Conservation (phyloP, 768 basidiomycete species). For the Glaciozyma martinii region DNA sequence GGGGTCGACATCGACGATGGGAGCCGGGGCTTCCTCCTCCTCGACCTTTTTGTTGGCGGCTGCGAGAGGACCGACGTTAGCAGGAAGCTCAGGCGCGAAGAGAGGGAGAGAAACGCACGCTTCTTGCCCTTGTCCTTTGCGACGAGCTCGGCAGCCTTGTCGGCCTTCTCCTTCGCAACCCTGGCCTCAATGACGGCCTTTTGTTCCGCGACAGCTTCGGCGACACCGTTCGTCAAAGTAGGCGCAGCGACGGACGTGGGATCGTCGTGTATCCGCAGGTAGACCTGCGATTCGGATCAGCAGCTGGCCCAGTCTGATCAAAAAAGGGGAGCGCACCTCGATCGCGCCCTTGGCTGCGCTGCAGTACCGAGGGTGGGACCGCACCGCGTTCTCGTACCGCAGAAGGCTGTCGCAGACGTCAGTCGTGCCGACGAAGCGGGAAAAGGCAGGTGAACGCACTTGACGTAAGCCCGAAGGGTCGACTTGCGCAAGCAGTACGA, state of each 20-base stretch:
- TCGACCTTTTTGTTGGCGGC: slow-evolving; percentile 8
- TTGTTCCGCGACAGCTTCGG: slow-evolving; percentile 8
- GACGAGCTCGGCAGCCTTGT: slow-evolving; percentile 63
- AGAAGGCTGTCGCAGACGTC: slow-evolving; percentile 50
- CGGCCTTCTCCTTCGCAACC: slow-evolving; percentile 5
- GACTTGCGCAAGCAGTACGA: slow-evolving; percentile 83
- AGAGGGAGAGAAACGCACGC: slow-evolving; percentile 42
- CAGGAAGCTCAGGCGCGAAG: background rate
- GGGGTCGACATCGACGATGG: slow-evolving; percentile 61
- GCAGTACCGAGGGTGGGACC: slow-evolving; percentile 67
- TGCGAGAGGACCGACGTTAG: background rate
- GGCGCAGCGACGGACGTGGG: slow-evolving; percentile 41
- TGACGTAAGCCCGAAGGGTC: slow-evolving; percentile 73
- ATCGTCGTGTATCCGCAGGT: slow-evolving; percentile 60
- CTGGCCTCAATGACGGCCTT: slow-evolving; percentile 5
- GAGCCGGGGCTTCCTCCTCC: slow-evolving; percentile 41
- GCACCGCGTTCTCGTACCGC: slow-evolving; percentile 68
- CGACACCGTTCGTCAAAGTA: slow-evolving; percentile 9
- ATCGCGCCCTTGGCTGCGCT: slow-evolving; percentile 63
- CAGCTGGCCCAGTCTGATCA: slow-evolving; percentile 1
- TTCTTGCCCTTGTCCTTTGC: slow-evolving; percentile 70
- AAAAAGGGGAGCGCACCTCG: slow-evolving; percentile 45
- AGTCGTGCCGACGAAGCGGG: background rate
- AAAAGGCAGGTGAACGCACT: slow-evolving; percentile 47
- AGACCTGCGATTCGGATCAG: slow-evolving; percentile 50